Conservation (phyloP, 176 grass and related monocot species). For the Eleusine indica region DNA sequence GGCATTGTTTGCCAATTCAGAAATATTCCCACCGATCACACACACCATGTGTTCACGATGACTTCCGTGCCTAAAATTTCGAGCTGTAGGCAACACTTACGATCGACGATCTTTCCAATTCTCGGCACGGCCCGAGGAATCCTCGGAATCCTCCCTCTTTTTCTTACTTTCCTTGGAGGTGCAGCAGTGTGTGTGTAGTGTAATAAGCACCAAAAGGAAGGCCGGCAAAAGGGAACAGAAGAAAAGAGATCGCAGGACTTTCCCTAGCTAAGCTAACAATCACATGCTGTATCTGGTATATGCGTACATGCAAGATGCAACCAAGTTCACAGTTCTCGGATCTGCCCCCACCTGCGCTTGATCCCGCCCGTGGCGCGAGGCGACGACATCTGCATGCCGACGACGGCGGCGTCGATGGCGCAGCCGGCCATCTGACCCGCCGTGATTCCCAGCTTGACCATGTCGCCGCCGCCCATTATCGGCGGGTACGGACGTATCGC, state of each 20-base stretch:
- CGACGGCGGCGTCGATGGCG: conserved; percentile 51
- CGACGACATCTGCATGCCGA: conserved; percentile 75
- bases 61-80: conserved; percentile 50
- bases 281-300: neutral
- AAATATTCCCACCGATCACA: conserved; percentile 53
- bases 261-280: neutral
- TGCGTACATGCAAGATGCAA: neutral
- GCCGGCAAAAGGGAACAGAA: conserved; percentile 4
- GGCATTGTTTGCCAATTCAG: conserved; percentile 46
- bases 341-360: conserved; percentile 75
- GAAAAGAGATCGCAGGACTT: neutral
- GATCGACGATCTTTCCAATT: conserved; percentile 40
- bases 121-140: conserved; percentile 34
- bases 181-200: neutral
- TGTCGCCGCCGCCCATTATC: conserved; percentile 39
- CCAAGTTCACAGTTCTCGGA: conserved; percentile 14
- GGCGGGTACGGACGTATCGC: conserved; percentile 57
- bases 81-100: conserved; percentile 56
- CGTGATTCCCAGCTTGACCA: conserved; percentile 60
- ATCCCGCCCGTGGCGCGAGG: conserved; percentile 50
- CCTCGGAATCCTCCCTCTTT: conserved; percentile 26
- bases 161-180: conserved; percentile 13
- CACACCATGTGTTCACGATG: conserved; percentile 45
- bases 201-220: conserved; percentile 31
- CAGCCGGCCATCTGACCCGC: conserved; percentile 46